Base-by-base conservation (phyloP, 129 eudicot species). In the Artemisia argyi region DNA sequence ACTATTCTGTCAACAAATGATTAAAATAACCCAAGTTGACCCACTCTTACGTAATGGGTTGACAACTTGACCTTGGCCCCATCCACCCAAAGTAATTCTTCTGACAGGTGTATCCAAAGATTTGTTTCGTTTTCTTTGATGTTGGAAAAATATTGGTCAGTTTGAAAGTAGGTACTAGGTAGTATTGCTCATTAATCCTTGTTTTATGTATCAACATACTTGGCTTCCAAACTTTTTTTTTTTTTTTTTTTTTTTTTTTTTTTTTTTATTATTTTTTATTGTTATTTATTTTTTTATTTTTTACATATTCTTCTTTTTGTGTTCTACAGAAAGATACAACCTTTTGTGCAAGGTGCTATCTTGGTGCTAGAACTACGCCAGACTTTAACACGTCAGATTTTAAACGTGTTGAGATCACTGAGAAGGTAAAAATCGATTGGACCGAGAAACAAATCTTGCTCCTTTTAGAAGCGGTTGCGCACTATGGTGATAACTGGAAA, bases 401-500 rank as follows among this genome's bases (percentile, higher is more conserved):
- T 69, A 90, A 84, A 65, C 77, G 99, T 69, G 97, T 95, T 66
- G 97, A 95, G 85, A 88, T 95, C 19, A 85, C 82, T 75, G 98
- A 90, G 72, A 91, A 81, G 65, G 85, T 71, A 30, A 90, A 85
- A 72, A 72, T 84, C 1, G 94, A 95, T 52, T 95, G 99, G 99
- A 84, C 74, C n/a, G 96, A 95, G 54, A 95, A 90, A 78, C 97
- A 95, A 75, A 95, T 86, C 32, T 69, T 95, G 86, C 97, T 82
- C 52, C 99, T 95, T 81, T 77, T 95, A 60, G 99, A 95, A 83
- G 97, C 94, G 15, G 57, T 90, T 61, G 88, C 88, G 96, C 97
- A 90, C 77, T 90, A 75, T 73, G 89, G 96, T 74, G 99, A 95
- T 80, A 89, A 95, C 72, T 90, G 99, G 99, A 95, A 88, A 83